Conservation (phyloP, 1,139 yeast species). For the Taphrina sp. region DNA sequence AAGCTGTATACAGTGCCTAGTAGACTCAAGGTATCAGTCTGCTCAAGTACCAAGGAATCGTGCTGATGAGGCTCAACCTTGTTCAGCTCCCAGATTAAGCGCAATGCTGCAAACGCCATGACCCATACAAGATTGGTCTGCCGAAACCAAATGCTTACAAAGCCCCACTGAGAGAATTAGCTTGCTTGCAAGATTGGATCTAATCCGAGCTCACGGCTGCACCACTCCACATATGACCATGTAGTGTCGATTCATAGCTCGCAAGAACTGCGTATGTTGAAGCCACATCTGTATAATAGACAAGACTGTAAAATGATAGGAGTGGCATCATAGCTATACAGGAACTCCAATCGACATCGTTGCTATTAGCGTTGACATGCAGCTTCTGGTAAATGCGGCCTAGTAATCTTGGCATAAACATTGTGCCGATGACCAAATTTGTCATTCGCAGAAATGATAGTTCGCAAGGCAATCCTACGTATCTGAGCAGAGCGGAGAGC, state of each 20-base stretch:
- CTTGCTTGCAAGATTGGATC: background rate
- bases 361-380: constrained; percentile 43
- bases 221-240: constrained; percentile 11
- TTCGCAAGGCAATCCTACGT: constrained; percentile 15
- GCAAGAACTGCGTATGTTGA: constrained; percentile 66
- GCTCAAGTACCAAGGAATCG: too few relatives aligned
- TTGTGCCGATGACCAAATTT: constrained; percentile 15
- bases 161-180: constrained; percentile 22
- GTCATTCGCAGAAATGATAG: constrained; percentile 3
- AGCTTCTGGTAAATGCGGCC: constrained; percentile 33
- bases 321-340: constrained; percentile 62
- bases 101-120: constrained; percentile 40
- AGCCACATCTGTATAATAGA: constrained; percentile 95
- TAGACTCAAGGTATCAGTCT: too few relatives aligned
- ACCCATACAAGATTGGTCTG: constrained; percentile 93
- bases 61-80: too few relatives aligned
- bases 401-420: constrained; percentile 45
- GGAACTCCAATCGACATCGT: constrained; percentile 19
- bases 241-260: constrained; percentile 46
- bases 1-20: too few relatives aligned
- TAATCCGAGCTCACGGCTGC: constrained; percentile 22
- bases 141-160: constrained; percentile 58
- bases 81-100: too few relatives aligned
- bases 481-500: background rate
- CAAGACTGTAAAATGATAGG: constrained; percentile 64